These are phyloP conservation scores for Metarhizium album DNA, from an alignment of 2,329 filamentous ascomycete genomes.

Conservation along the genomic window DNA sequence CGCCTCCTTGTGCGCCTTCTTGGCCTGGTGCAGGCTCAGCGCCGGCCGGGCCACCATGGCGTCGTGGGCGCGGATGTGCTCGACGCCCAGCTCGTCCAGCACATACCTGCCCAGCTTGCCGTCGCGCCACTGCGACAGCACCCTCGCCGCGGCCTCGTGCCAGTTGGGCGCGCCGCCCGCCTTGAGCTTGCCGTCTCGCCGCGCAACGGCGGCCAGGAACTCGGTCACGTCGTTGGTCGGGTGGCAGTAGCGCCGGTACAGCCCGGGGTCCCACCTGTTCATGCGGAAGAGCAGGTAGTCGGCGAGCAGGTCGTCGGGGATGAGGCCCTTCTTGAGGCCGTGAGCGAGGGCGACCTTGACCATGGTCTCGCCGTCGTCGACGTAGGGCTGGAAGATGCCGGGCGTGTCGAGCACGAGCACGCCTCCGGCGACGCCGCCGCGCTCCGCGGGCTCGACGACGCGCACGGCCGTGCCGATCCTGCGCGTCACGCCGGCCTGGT, in stretches of 20 bases:
- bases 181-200: constrained; percentile 62
- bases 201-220: constrained; percentile 61
- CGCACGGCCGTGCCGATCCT: constrained; percentile 78
- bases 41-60: constrained; percentile 34
- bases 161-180: constrained; percentile 62
- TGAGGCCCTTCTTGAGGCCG: constrained; percentile 80
- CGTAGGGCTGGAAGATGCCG: constrained; percentile 89
- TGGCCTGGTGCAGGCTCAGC: constrained; percentile 57
- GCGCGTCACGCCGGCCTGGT: constrained; percentile 80
- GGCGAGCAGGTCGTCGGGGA: constrained; percentile 65
- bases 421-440: constrained; percentile 38
- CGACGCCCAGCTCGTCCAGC: constrained; percentile 63
- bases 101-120: constrained; percentile 68
- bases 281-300: constrained; percentile 85
- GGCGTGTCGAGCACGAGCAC: constrained; percentile 88
- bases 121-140: constrained; percentile 71
- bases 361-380: constrained; percentile 78
- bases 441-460: constrained; percentile 41
- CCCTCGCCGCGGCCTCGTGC: constrained; percentile 65
- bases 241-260: constrained; percentile 51
- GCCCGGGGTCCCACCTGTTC: constrained; percentile 52
- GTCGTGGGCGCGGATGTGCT: constrained; percentile 40
- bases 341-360: constrained; percentile 88
- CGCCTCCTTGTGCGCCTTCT: constrained; percentile 53
- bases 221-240: constrained; percentile 79